These are phyloP conservation scores for Platanus orientalis DNA, from an alignment of 164 flowering plant genomes.

Conservation along the genomic window DNA sequence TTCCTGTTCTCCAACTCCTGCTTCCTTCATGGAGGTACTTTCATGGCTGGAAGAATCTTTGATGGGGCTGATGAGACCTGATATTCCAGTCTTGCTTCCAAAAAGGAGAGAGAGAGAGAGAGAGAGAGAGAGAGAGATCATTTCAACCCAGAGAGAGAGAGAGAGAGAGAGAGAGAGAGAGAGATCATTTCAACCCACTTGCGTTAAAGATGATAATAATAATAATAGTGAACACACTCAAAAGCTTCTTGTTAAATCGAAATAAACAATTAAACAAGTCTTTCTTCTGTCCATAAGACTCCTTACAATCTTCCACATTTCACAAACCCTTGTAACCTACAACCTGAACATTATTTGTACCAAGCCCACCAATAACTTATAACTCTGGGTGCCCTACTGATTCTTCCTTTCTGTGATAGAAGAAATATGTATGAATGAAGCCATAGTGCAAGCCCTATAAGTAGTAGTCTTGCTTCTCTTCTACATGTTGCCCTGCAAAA, in stretches of 20 bases:
- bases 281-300: neutral
- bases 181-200: neutral
- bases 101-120: neutral
- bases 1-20: conserved; percentile 2
- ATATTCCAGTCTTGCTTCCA: conserved; percentile 10
- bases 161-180: neutral
- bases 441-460: conserved; percentile 6
- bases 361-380: neutral
- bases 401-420: neutral
- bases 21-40: conserved; percentile 7
- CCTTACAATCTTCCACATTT: neutral
- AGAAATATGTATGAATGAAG: neutral
- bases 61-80: conserved; percentile 9
- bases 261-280: neutral
- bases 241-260: too few relatives aligned
- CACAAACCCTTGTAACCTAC: neutral
- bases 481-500: neutral
- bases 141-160: neutral
- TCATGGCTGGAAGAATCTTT: conserved; percentile 18
- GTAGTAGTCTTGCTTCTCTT: conserved; percentile 6
- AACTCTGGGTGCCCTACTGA: conserved; percentile 4
- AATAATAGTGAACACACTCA: too few relatives aligned
- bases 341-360: conserved; percentile 5
- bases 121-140: neutral
- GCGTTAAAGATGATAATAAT: too few relatives aligned